Evolutionary conservation across 2,329 filamentous ascomycete genomes (phyloP), one percentile per base, ranked within the genome.

Genomic region (Aspergillus calidoustus): DNA sequence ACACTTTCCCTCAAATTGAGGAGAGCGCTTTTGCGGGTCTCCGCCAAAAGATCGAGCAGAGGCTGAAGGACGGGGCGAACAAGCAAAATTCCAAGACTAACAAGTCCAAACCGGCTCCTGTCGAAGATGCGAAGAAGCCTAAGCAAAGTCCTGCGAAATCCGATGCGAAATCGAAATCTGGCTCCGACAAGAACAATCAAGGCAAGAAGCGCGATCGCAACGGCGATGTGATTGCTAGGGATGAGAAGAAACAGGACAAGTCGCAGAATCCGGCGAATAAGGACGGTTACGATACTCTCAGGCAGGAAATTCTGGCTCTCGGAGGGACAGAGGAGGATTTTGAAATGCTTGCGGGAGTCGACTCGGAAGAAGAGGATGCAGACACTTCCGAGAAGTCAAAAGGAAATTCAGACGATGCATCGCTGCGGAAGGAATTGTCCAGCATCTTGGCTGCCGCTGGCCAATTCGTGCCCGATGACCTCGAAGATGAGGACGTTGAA

Each of bases 321-420:
- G 81, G 81, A 34, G 81, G 81, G 52, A 82, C 77, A n/a, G 74
- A 82, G 65, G 82, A 83, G 55, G 80, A 83, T 64, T 71, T 81
- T 59, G 77, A 81, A 51, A 68, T 83, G 25, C 68, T 83, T 61
- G 79, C 75, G 23, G 78, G 72, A 56, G 71, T 78, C 22, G 81
- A 80, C 49, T 81, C 79, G 15, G 81, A 83, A 66, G 69, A 82
- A 68, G 81, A 83, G 67, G 69, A 80, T 17, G 80, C 82, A 67
- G 62, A 68, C 50, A 46, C 61, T 34, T 41, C 68, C 2, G 65
- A 66, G 58, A 72, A 71, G 34, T 65, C 69, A 2, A 73, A 69
- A 54, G 62, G 61, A 50, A 70, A 69, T 34, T 66, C 68, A 1
- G 68, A 72, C 19, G 73, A 79, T 3, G 75, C 76, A 57, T 71